These are phyloP conservation scores for Mycena rebaudengoi DNA, from an alignment of 768 basidiomycete species.

Conservation along the genomic window DNA sequence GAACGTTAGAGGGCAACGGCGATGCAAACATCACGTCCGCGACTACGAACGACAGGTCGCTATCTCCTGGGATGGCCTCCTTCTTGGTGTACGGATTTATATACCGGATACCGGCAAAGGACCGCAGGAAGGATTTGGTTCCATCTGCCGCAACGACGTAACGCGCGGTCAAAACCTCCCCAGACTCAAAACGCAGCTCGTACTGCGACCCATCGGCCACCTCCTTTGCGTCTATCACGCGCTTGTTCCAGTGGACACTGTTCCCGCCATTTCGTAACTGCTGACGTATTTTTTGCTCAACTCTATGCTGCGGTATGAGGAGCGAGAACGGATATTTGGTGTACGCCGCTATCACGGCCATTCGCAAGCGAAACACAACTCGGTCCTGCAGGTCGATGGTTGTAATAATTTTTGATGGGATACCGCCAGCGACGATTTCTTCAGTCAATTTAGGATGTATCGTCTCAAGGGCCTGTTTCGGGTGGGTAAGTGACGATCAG, in stretches of 20 bases:
- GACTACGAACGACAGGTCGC: conserved; percentile 16
- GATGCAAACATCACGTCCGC: background rate
- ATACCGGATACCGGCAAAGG: conserved; percentile 2
- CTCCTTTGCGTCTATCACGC: conserved; percentile 39
- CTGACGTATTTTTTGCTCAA: conserved; percentile 46
- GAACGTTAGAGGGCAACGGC: background rate
- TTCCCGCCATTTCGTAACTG: conserved; percentile 40
- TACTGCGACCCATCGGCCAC: conserved; percentile 32
- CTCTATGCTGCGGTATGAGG: conserved; percentile 46
- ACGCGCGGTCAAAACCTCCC: conserved; percentile 44
- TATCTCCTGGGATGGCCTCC: conserved; percentile 1
- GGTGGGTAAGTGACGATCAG: background rate
- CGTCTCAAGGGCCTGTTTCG: conserved; percentile 23
- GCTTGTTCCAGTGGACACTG: conserved; percentile 39
- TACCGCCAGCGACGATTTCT: conserved; percentile 1
- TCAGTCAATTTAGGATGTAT: background rate
- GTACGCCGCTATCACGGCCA: conserved; percentile 25
- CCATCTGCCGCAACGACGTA: conserved; percentile 59
- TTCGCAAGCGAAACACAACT: conserved; percentile 41
- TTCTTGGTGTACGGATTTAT: conserved; percentile 7
- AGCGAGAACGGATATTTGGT: conserved; percentile 49
- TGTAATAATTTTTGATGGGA: conserved; percentile 41
- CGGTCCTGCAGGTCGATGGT: conserved; percentile 43
- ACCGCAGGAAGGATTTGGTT: conserved; percentile 40
- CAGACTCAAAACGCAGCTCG: conserved; percentile 47